Evolutionary conservation across 2,329 filamentous ascomycete species (phyloP), one percentile per base, ranked within the genome.

Genomic region (Exophiala calicioides): DNA sequence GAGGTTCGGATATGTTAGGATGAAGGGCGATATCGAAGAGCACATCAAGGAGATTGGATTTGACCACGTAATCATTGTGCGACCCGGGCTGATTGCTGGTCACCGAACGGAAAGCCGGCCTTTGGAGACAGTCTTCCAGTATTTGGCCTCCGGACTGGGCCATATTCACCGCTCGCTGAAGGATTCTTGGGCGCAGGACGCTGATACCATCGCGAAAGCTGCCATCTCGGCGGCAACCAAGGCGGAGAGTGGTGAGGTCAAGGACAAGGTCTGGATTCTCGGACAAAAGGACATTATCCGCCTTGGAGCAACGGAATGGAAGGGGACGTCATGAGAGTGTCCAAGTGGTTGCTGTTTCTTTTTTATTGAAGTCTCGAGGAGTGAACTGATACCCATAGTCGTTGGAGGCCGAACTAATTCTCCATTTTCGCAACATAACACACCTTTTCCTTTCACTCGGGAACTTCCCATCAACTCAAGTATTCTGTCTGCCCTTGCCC

Each of bases 11-110:
- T 87, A 86, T 50, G 19, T 67, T 1, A 74, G 74, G 66, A 93
- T 96, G 88, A 96, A 96, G 75, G 82, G 81, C 18, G 87, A 93
- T 59, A 81, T 95, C 30, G 91, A 97, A 66, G 85, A 94, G 24
- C 74, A 81, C 12, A 78, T 95, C 50, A 79, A 80, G 64, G 79
- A 70, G 31, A 69, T 91, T 3, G 84, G 73, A 3, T 95, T 95
- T 62, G 86, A 90, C 38, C 81, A 86, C 56, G 84, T 83, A 3
- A 78, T 95, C 44, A 84, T 96, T 43, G 37, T 85, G 30, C 68
- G 82, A 33, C 90, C 90, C 0, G 90, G 87, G 0, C 54, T 90
- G 52, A 86, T 96, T 58, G 66, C 90, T 2, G 90, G 90, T 2
- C 65, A 79, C 12, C 76, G 90, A 45, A 77, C 85, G 59, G 75